Evolutionary conservation across 2,329 filamentous ascomycete genomes (phyloP).

Genomic region (Aspergillus neoniger): DNA sequence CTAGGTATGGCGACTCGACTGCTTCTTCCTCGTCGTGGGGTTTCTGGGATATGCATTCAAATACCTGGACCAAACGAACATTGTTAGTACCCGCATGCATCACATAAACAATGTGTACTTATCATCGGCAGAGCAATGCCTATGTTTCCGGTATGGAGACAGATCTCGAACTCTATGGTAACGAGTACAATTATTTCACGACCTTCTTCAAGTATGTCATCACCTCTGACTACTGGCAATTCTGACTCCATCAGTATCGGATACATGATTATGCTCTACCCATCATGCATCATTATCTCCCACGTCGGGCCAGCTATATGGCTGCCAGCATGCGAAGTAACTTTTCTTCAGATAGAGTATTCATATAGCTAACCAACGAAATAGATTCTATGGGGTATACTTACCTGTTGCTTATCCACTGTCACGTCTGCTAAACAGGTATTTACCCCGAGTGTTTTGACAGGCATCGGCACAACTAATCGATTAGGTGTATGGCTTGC

Average conservation of each 20-base stretch:
- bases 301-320: slow-evolving; percentile 5
- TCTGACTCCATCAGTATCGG: not conserved
- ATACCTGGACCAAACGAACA: slow-evolving; percentile 13
- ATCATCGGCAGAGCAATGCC: slow-evolving; percentile 3
- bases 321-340: slow-evolving; percentile 6
- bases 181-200: slow-evolving; percentile 13
- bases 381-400: slow-evolving; percentile 2
- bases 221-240: too few species aligned
- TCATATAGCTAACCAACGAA: not conserved
- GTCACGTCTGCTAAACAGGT: slow-evolving; percentile 3
- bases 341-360: too few species aligned
- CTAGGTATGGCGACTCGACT: slow-evolving; percentile 12
- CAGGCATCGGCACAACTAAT: not conserved
- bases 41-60: slow-evolving; percentile 14
- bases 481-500: slow-evolving; percentile 5
- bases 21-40: slow-evolving; percentile 5
- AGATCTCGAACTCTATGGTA: slow-evolving; percentile 8
- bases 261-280: slow-evolving; percentile 11
- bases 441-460: not conserved
- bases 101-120: not conserved
- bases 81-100: not conserved
- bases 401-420: slow-evolving; percentile 3
- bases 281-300: slow-evolving; percentile 7
- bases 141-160: slow-evolving; percentile 13
- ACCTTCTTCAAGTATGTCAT: slow-evolving; percentile 8